Evolutionary conservation across 495 filamentous ascomycete genomes (phyloP).

Genomic region (Mycothermus thermophilus): DNA sequence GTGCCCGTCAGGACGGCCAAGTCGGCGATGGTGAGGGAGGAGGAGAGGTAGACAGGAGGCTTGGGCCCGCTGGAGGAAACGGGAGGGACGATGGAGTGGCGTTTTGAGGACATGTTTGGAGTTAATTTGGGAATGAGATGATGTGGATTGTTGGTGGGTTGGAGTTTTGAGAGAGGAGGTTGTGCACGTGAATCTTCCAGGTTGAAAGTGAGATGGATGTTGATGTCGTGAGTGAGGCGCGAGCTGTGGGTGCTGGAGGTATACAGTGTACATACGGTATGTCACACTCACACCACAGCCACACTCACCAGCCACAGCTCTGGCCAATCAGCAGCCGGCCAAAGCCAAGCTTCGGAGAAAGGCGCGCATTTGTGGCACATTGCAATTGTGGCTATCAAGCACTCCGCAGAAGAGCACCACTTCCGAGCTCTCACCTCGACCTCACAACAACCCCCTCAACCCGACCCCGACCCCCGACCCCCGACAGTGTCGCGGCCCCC

Average conservation of each 20-base stretch:
- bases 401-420: too few species aligned
- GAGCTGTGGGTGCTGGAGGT: too few species aligned
- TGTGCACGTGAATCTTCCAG: neutral
- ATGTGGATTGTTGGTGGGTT: neutral
- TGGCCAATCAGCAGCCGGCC: constrained; percentile 16
- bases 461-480: constrained; percentile 4
- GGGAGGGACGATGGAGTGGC: constrained; percentile 36
- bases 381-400: too few species aligned
- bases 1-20: constrained; percentile 58
- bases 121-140: neutral
- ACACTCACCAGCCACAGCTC: constrained; percentile 1
- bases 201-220: neutral
- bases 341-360: constrained; percentile 19
- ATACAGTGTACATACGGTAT: too few species aligned
- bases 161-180: neutral
- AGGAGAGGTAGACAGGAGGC: constrained; percentile 57
- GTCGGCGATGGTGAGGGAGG: constrained; percentile 59
- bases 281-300: constrained; percentile 3
- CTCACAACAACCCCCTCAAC: too few species aligned
- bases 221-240: neutral
- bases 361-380: constrained; percentile 11
- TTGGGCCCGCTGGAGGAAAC: constrained; percentile 33
- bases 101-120: constrained; percentile 26
- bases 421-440: too few species aligned
- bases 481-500: constrained; percentile 4